phyloP scores from a whole-genome alignment of 148 eudicot genomes.

The Cornus suecica region DNA sequence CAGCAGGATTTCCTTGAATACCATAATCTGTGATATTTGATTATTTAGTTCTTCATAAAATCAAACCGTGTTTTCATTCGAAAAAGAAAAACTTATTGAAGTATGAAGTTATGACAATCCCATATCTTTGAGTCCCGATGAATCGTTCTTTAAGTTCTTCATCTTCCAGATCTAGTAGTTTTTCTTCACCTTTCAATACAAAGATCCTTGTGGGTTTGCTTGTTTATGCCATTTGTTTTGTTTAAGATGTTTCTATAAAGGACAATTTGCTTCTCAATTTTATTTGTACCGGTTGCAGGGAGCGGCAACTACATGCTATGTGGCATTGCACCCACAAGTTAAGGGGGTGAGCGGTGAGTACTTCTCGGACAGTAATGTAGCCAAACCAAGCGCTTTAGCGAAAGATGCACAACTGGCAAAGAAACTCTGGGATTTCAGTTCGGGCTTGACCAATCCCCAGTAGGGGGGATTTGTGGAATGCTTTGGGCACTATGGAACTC shows the following conservation, averaged over 20 bases:
- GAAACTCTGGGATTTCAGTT: conserved; percentile 75
- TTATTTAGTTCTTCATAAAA: too few species aligned
- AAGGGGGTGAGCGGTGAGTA: conserved; percentile 59
- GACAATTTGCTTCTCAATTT: conserved; percentile 1
- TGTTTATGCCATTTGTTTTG: too few species aligned
- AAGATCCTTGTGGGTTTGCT: not conserved
- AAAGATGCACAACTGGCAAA: conserved; percentile 49
- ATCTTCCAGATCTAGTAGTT: too few species aligned
- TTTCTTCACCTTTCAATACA: too few species aligned
- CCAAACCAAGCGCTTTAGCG: conserved; percentile 36
- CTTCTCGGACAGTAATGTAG: conserved; percentile 61
- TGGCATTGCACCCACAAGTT: conserved; percentile 63
- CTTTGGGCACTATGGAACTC: not conserved
- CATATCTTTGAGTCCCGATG: too few species aligned
- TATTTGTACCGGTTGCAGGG: conserved; percentile 34
- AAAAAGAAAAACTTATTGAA: too few species aligned
- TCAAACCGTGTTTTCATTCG: too few species aligned
- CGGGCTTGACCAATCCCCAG: conserved; percentile 34
- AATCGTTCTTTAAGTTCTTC: too few species aligned
- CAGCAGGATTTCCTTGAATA: not conserved
- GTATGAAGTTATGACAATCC: too few species aligned
- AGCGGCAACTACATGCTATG: conserved; percentile 71
- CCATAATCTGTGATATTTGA: too few species aligned
- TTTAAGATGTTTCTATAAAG: not conserved
- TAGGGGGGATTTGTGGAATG: conserved; percentile 11